Percentiles rank a stretch among this genome's conserved stretches.
These are phyloP conservation scores for Coemansia sp. DNA, from an alignment of 192 early-diverging fungal genomes.

Conservation along the genomic window DNA sequence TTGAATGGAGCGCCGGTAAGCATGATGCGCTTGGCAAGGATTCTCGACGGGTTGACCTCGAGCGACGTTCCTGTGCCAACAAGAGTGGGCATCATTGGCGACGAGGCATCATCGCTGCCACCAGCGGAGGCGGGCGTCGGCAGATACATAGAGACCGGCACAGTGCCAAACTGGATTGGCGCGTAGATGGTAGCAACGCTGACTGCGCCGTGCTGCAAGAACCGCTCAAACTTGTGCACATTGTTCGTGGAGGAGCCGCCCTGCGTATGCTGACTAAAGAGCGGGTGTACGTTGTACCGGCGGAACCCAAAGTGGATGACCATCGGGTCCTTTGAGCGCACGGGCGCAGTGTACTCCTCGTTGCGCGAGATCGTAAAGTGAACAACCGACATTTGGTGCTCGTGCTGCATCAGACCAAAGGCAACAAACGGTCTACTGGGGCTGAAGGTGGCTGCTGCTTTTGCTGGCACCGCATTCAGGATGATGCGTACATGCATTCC, in stretches of 20 bases:
- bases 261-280: constrained; percentile 84
- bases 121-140: constrained; percentile 24
- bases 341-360: constrained; percentile 70
- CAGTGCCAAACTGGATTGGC: constrained; percentile 85
- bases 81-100: constrained; percentile 42
- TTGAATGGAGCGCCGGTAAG: constrained; percentile 95
- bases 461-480: constrained; percentile 59
- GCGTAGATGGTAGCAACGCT: constrained; percentile 87
- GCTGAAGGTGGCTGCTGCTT: constrained; percentile 12
- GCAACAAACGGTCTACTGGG: constrained; percentile 47
- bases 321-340: constrained; percentile 93
- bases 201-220: constrained; percentile 71
- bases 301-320: constrained; percentile 88
- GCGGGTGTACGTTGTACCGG: constrained; percentile 77
- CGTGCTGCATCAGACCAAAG: constrained; percentile 81
- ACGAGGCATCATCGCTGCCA: not conserved
- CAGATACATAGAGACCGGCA: constrained; percentile 82
- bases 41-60: constrained; percentile 75
- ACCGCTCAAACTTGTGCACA: constrained; percentile 95
- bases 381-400: constrained; percentile 91
- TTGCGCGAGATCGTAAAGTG: constrained; percentile 77
- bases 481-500: constrained; percentile 80
- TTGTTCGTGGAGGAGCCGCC: constrained; percentile 81
- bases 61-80: constrained; percentile 80
- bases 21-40: constrained; percentile 92